Evolutionary conservation across 257 asterid genomes (phyloP).

Genomic region (Jasminum sambac): DNA sequence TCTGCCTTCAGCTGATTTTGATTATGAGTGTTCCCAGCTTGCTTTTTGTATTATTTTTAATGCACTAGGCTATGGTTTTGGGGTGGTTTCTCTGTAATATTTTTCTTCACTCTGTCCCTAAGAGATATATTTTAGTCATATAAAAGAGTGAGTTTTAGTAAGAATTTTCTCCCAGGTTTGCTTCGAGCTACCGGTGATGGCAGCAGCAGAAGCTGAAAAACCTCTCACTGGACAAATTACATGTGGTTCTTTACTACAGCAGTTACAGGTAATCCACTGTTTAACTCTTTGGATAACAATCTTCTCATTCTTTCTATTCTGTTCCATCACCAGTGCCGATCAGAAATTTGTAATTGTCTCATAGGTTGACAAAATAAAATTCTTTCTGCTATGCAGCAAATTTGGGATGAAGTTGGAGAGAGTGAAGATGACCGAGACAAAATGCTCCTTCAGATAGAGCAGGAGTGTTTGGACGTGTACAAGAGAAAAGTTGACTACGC

Average conservation of each 20-base stretch:
- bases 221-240: slow-evolving; percentile 58
- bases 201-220: slow-evolving; percentile 57
- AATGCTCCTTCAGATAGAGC: slow-evolving; percentile 88
- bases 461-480: slow-evolving; percentile 93
- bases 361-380: slow-evolving; percentile 17
- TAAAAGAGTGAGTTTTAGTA: slow-evolving; percentile 6
- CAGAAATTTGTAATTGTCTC: neutral
- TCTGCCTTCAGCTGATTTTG: neutral
- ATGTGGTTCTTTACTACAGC: slow-evolving; percentile 80
- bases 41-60: neutral
- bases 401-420: slow-evolving; percentile 98
- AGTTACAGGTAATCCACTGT: slow-evolving; percentile 63
- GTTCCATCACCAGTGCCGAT: neutral
- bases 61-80: neutral
- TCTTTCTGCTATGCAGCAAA: slow-evolving; percentile 56
- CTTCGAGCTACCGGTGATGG: slow-evolving; percentile 50
- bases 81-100: neutral
- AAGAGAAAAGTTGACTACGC: slow-evolving; percentile 70
- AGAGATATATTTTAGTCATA: neutral
- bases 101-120: neutral
- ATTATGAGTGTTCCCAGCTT: neutral
- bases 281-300: neutral
- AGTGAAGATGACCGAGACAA: slow-evolving; percentile 81
- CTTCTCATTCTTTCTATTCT: slow-evolving; percentile 18
- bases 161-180: slow-evolving; percentile 20